These are phyloP conservation scores for Paraphoma sp. DNA, from an alignment of 2,329 filamentous ascomycete species.

Conservation along the genomic window DNA sequence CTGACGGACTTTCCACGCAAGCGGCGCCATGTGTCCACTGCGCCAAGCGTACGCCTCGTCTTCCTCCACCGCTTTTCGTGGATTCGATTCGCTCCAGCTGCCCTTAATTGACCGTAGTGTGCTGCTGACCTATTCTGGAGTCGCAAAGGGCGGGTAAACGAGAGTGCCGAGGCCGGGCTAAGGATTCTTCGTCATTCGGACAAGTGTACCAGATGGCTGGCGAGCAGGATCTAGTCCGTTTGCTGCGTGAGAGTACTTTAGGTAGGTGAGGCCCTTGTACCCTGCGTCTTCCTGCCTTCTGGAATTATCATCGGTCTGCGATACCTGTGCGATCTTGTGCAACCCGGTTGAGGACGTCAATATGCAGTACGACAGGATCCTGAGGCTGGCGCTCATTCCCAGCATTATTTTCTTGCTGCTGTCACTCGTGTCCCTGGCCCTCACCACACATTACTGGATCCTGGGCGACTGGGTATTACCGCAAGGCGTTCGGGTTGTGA, in stretches of 20 bases:
- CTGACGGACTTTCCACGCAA: slow-evolving; percentile 6
- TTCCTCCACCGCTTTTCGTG: slow-evolving; percentile 11
- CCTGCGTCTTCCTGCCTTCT: slow-evolving; percentile 7
- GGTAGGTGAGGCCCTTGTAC: slow-evolving; percentile 16
- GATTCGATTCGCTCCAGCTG: slow-evolving; percentile 3
- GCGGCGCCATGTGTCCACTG: slow-evolving; percentile 5
- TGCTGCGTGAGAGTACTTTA: slow-evolving; percentile 14
- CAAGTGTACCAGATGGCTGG: slow-evolving; percentile 6
- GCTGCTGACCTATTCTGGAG: slow-evolving; percentile 5
- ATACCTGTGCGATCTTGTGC: slow-evolving; percentile 5
- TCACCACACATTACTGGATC: slow-evolving; percentile 41
- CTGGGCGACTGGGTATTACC: slow-evolving; percentile 35
- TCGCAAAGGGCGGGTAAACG: slow-evolving; percentile 14
- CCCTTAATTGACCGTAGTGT: slow-evolving; percentile 14
- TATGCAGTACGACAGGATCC: slow-evolving; percentile 28
- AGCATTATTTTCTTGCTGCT: slow-evolving; percentile 33
- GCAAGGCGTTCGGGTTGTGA: slow-evolving; percentile 24
- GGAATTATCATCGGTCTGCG: slow-evolving; percentile 9
- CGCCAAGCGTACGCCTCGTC: slow-evolving; percentile 9
- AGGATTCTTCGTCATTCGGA: slow-evolving; percentile 12
- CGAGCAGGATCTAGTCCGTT: slow-evolving; percentile 10
- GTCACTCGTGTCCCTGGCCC: slow-evolving; percentile 34
- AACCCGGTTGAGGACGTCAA: slow-evolving; percentile 8
- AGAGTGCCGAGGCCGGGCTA: slow-evolving; percentile 14
- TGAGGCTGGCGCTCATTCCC: slow-evolving; percentile 30